phyloP scores from a whole-genome alignment of 305 asterid species.

The Stenogyne calaminthoides region DNA sequence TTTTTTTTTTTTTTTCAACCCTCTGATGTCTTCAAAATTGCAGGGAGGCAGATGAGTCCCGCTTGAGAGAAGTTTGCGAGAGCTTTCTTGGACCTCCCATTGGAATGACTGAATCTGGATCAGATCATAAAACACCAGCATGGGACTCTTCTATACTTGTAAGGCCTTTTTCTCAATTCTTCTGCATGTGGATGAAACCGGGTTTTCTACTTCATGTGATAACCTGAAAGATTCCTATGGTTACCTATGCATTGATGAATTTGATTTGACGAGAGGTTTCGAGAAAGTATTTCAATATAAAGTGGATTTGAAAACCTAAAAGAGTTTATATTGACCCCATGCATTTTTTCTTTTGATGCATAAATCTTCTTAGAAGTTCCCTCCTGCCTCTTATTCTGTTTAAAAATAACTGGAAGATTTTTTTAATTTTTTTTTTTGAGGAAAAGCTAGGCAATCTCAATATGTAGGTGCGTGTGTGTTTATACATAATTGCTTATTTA shows the following conservation, averaged over 20 bases:
- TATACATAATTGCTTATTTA: not conserved
- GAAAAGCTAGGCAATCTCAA: not conserved
- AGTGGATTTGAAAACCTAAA: not conserved
- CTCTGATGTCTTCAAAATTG: constrained; percentile 27
- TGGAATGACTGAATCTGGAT: constrained; percentile 67
- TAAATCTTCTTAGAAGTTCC: not conserved
- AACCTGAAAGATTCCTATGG: not conserved
- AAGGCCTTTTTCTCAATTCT: constrained; percentile 38
- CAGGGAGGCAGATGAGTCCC: constrained; percentile 94
- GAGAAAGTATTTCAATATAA: not conserved
- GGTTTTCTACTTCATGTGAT: not conserved
- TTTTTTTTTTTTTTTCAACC: not conserved
- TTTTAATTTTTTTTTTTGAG: not conserved
- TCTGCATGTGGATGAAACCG: not conserved
- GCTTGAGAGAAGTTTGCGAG: constrained; percentile 94
- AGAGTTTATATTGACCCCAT: not conserved
- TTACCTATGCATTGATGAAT: not conserved
- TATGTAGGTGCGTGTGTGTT: not conserved
- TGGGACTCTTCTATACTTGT: constrained; percentile 91
- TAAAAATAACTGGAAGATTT: not conserved
- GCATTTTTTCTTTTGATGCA: not conserved
- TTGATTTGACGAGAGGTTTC: not conserved
- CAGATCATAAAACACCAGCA: constrained; percentile 44
- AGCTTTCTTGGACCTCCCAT: constrained; percentile 97
- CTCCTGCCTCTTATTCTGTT: not conserved